These are phyloP conservation scores for Agapanthus africanus DNA, from an alignment of 106 monocot species.

Conservation along the genomic window DNA sequence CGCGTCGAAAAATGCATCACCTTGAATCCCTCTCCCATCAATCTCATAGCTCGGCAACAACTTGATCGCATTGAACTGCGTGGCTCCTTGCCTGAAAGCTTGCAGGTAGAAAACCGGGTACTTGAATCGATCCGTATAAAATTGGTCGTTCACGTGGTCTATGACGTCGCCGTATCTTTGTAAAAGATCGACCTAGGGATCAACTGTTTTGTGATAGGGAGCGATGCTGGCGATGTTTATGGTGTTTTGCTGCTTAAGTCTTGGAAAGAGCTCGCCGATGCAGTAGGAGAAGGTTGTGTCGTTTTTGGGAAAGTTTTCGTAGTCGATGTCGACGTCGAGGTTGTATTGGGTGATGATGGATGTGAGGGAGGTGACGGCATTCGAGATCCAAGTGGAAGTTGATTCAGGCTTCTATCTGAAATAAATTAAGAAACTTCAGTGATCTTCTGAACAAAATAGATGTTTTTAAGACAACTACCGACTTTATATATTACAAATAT, in stretches of 20 bases:
- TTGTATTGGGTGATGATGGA: conserved; percentile 9
- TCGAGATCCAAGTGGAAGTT: conserved; percentile 18
- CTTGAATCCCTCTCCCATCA: conserved; percentile 31
- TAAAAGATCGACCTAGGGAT: conserved; percentile 12
- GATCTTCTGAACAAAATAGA: too few species aligned
- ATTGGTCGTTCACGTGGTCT: conserved; percentile 37
- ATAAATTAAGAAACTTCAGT: too few species aligned
- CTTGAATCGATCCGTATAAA: conserved; percentile 21
- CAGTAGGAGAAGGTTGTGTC: conserved; percentile 25
- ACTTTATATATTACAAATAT: background rate
- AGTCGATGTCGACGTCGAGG: conserved; percentile 37
- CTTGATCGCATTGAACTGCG: conserved; percentile 25
- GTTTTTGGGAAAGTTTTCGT: conserved; percentile 25
- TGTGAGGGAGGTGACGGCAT: conserved; percentile 25
- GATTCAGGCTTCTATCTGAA: conserved; percentile 24
- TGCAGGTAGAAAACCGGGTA: conserved; percentile 9
- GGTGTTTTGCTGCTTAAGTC: conserved; percentile 18
- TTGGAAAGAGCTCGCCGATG: conserved; percentile 29
- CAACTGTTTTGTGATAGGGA: conserved; percentile 17
- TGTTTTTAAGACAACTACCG: background rate
- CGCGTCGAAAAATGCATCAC: conserved; percentile 25
- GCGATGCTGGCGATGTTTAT: conserved; percentile 28
- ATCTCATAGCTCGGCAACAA: conserved; percentile 30
- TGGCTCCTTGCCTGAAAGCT: conserved; percentile 16
- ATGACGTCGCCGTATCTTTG: conserved; percentile 12